Evolutionary conservation across 2,329 filamentous ascomycete species (phyloP).

Genomic region (Didymellaceae sp.): DNA sequence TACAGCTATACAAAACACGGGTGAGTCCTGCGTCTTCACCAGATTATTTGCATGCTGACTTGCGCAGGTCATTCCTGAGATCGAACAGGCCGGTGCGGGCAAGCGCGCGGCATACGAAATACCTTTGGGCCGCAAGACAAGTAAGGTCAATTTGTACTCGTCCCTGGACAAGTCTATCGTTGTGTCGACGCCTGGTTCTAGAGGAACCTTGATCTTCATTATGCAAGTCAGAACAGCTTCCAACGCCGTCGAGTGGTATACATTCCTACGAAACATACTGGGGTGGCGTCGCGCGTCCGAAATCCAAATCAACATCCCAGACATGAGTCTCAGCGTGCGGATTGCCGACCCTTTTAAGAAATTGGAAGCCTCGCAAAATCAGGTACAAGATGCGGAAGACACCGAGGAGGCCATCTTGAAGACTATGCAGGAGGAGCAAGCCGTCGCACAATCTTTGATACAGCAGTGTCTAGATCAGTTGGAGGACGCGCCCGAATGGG

Average conservation of each 20-base stretch:
- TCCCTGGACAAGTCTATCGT: constrained; percentile 71
- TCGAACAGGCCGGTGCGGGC: constrained; percentile 59
- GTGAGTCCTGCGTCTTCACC: constrained; percentile 36
- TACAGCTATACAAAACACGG: constrained; percentile 68
- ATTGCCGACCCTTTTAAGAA: constrained; percentile 66
- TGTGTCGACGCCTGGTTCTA: constrained; percentile 63
- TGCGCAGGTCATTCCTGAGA: constrained; percentile 62
- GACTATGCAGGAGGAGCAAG: constrained; percentile 59
- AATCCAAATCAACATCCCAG: constrained; percentile 67
- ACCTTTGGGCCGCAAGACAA: constrained; percentile 59
- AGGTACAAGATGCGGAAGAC: constrained; percentile 52
- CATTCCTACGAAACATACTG: constrained; percentile 66
- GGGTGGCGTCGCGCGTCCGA: constrained; percentile 64
- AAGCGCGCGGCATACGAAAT: constrained; percentile 65
- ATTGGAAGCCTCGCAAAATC: constrained; percentile 53
- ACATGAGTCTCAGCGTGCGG: constrained; percentile 64
- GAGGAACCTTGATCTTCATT: constrained; percentile 64
- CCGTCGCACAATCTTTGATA: constrained; percentile 63
- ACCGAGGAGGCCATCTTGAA: constrained; percentile 55
- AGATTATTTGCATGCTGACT: constrained; percentile 13
- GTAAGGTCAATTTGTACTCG: constrained; percentile 68
- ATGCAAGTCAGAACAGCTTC: constrained; percentile 66
- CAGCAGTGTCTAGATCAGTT: constrained; percentile 66
- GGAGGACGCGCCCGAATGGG: constrained; percentile 63
- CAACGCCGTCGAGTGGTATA: constrained; percentile 72